Conservation (phyloP, 2,329 filamentous ascomycete genomes). For the Aspergillus awamori region DNA sequence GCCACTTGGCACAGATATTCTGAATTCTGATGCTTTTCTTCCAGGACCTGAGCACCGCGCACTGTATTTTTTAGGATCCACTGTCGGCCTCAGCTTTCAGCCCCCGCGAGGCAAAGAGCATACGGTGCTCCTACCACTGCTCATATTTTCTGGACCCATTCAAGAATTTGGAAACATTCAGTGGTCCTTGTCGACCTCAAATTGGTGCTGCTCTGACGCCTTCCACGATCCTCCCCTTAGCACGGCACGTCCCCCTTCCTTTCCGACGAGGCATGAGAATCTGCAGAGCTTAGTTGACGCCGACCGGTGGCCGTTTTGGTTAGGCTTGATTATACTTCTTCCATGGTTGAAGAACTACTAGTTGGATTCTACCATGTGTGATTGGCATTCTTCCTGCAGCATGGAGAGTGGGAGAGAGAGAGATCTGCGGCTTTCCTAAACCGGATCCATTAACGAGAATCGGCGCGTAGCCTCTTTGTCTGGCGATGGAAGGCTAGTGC, state of each 20-base stretch:
- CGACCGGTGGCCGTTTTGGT: background rate
- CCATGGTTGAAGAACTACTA: background rate
- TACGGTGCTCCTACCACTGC: background rate
- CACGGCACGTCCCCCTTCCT: background rate
- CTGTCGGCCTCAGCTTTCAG: background rate
- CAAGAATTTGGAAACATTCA: background rate
- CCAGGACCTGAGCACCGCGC: no score
- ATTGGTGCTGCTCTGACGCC: background rate
- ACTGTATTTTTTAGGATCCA: background rate
- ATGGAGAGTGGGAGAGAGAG: background rate
- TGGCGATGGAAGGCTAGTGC: background rate
- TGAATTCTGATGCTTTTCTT: no score
- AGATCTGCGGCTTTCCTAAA: background rate
- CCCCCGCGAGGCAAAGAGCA: background rate
- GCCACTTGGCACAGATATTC: background rate
- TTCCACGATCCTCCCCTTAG: background rate
- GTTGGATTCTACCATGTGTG: background rate
- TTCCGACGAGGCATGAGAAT: background rate
- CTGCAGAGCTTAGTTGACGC: background rate
- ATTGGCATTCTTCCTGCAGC: background rate
- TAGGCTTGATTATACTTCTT: background rate
- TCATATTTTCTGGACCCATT: background rate
- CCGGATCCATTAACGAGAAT: background rate
- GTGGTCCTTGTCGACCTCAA: background rate
- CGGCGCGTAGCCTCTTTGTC: background rate